Conservation (phyloP, 345 rosid species). For the Aethionema arabicum region DNA sequence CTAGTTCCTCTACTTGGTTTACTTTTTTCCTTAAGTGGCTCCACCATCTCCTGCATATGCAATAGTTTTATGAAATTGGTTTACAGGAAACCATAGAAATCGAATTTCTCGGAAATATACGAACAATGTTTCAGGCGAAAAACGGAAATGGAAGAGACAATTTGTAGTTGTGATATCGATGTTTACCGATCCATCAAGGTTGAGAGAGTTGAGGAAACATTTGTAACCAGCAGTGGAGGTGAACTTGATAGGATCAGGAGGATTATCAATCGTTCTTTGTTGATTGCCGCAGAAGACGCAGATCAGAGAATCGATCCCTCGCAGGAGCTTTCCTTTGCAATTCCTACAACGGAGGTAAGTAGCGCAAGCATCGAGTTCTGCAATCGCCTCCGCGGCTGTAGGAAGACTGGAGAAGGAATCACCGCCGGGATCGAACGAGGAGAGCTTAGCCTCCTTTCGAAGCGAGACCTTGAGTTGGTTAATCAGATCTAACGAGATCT, state of each 20-base stretch:
- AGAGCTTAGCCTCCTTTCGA: conserved; percentile 56
- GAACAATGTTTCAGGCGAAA: background rate
- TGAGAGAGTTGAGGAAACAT: conserved; percentile 65
- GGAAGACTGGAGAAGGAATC: conserved; percentile 43
- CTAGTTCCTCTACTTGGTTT: conserved; percentile 45
- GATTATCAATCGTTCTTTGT: conserved; percentile 38
- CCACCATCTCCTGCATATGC: conserved; percentile 69
- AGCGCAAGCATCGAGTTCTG: conserved; percentile 63
- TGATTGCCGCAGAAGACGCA: conserved; percentile 80
- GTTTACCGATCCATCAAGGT: conserved; percentile 78
- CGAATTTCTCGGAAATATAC: background rate
- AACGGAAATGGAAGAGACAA: background rate
- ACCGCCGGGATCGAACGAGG: conserved; percentile 51
- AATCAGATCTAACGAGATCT: conserved; percentile 59
- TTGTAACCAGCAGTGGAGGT: conserved; percentile 55
- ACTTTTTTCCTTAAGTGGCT: conserved; percentile 38
- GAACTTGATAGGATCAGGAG: conserved; percentile 69
- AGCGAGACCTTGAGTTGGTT: conserved; percentile 57
- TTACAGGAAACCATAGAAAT: background rate
- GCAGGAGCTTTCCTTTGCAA: conserved; percentile 66
- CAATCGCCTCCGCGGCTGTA: conserved; percentile 44
- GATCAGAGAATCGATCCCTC: conserved; percentile 55
- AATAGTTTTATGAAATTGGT: background rate
- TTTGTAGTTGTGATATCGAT: background rate
- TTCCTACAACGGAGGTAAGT: conserved; percentile 59